A percentile compares a stretch with the other conserved stretches of the same genome.
These are phyloP conservation scores for Arxiozyma telluris DNA, from an alignment of 1,139 yeast genomes.

Conservation along the genomic window DNA sequence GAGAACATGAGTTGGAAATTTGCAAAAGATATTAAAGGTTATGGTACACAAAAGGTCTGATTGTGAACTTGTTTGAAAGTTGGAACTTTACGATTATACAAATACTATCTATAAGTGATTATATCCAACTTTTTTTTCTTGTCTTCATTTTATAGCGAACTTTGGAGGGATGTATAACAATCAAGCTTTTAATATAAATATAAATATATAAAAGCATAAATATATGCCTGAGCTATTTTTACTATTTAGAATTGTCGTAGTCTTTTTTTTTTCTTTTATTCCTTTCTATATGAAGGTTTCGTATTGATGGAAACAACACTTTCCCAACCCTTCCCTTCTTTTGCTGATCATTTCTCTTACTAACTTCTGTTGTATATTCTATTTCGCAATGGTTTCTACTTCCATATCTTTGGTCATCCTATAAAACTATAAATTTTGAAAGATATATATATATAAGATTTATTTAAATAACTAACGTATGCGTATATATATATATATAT, in stretches of 20 bases:
- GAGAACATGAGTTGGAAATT: constrained; percentile 80
- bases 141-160: background rate
- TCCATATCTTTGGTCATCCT: background rate
- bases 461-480: background rate
- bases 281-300: no score
- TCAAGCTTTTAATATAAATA: background rate
- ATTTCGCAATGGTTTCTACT: no score
- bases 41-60: constrained; percentile 57
- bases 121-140: no score
- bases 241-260: no score
- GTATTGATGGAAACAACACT: background rate
- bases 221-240: no score
- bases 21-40: constrained; percentile 82
- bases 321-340: background rate
- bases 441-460: background rate
- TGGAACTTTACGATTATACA: no score
- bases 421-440: background rate
- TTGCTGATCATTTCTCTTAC: background rate
- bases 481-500: no score
- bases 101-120: background rate
- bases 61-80: background rate
- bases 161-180: background rate
- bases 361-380: no score
- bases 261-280: no score
- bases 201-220: no score